Base-by-base conservation (phyloP, 2,329 filamentous ascomycete species). In the Hypoxylon sp. region DNA sequence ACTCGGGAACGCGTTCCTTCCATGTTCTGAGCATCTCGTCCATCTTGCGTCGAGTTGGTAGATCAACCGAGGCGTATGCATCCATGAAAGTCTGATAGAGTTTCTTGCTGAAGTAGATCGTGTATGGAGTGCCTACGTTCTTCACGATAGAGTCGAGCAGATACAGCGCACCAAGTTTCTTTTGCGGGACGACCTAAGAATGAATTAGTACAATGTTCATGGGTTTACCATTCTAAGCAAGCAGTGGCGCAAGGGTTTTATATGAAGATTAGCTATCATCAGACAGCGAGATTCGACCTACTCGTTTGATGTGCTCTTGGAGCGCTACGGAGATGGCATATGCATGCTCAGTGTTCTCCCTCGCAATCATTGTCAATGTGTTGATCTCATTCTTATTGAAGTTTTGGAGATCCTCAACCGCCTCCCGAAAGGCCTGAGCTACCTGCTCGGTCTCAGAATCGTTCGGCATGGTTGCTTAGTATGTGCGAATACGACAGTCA, bases 131-230 rank as follows among this genome's bases (percentile, higher is more conserved):
- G 55, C 94, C 94, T 56, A 99, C 91, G 77, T 99, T 97, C 74
- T 99, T 99, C 69, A 96, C 92, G 55, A 99, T 93, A 11, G 93
- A 97, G 74, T 99, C 94, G 67, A 99, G 87, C 60, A 99, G 90
- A 74, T 97, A 99, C 19, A 99, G 81, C n/a, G 94, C 91, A 12
- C 94, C 92, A 2, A 99, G 78, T 69, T 97, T 99, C 71, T 91
- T 92, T 55, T 85, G 82, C 27, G 94, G 91, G 34, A 91, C 84
- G 45, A 89, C 90, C 94, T 99, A 73, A 60, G 41, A 46, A 32
- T n/a, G 50, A 55, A 67, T 82, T 64, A 82, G 78, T 65, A 60
- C 54, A 46, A 38, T 59, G 41, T 50, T 17, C 5, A 4, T 11
- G 5, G 16, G 25, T n/a, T 26, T n/a, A 35, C 16, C 12, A 15